Percentiles rank a stretch among this genome's conserved stretches.
These are phyloP conservation scores for Bombardia bombarda DNA, from an alignment of 495 filamentous ascomycete genomes.

Conservation along the genomic window DNA sequence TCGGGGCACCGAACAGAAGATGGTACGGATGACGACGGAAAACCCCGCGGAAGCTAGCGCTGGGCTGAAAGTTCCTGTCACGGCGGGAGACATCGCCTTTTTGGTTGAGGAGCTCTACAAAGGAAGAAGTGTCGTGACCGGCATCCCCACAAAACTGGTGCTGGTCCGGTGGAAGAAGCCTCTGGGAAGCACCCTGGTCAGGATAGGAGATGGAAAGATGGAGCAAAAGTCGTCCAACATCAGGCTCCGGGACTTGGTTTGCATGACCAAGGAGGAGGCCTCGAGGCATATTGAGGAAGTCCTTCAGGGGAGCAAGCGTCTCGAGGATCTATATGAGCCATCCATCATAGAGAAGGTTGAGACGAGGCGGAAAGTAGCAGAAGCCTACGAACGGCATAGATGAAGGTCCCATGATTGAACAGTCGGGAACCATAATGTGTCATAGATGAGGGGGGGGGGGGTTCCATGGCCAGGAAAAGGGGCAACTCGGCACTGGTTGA, in stretches of 20 bases:
- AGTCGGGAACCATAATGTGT: no score
- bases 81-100: constrained; percentile 71
- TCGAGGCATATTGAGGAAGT: constrained; percentile 71
- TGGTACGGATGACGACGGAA: constrained; percentile 44
- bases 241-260: constrained; percentile 65
- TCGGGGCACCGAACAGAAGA: constrained; percentile 67
- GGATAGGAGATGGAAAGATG: constrained; percentile 36
- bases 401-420: neutral
- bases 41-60: constrained; percentile 47
- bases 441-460: no score
- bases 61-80: constrained; percentile 72
- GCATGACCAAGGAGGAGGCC: constrained; percentile 96
- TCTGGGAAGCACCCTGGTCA: constrained; percentile 30
- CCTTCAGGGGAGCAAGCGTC: constrained; percentile 56
- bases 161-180: constrained; percentile 68
- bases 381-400: constrained; percentile 20
- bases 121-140: constrained; percentile 76
- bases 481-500: no score
- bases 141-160: constrained; percentile 65
- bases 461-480: no score
- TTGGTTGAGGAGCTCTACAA: constrained; percentile 83
- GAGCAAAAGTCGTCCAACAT: constrained; percentile 66
- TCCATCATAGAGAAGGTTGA: constrained; percentile 57
- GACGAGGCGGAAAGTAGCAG: constrained; percentile 53
- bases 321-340: constrained; percentile 64